Conservation (phyloP, 2,329 filamentous ascomycete species). For the Microcyclospora pomicola region DNA sequence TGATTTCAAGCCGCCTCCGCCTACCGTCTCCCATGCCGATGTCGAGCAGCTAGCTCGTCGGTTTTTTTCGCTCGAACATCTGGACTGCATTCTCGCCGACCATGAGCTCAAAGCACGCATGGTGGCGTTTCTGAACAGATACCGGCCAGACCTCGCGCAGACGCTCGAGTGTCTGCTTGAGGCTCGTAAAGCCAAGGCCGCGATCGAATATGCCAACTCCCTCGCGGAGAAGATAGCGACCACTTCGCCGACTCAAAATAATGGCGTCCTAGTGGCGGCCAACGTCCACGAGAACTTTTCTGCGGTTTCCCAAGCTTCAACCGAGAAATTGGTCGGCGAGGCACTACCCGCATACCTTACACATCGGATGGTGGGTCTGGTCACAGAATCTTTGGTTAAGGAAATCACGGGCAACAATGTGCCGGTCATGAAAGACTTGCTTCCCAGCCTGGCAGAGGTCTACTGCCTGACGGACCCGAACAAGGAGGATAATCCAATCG, state of each 20-base stretch:
- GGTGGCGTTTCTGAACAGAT: slow-evolving; percentile 26
- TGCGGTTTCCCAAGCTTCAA: slow-evolving; percentile 17
- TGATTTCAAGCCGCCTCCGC: slow-evolving; percentile 29
- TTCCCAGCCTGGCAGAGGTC: slow-evolving; percentile 30
- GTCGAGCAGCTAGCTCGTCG: slow-evolving; percentile 25
- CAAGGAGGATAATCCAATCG: slow-evolving; percentile 30
- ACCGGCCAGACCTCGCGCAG: slow-evolving; percentile 23
- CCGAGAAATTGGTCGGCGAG: slow-evolving; percentile 26
- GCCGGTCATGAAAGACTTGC: slow-evolving; percentile 27
- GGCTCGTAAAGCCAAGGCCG: slow-evolving; percentile 28
- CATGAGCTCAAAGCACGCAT: slow-evolving; percentile 23
- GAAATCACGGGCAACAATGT: slow-evolving; percentile 30
- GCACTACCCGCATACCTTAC: slow-evolving; percentile 31
- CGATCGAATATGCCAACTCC: slow-evolving; percentile 32
- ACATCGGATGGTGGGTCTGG: slow-evolving; percentile 25
- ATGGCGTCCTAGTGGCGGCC: slow-evolving; percentile 15
- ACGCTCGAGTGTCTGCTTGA: slow-evolving; percentile 27
- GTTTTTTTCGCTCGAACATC: slow-evolving; percentile 30
- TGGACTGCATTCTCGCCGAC: slow-evolving; percentile 29
- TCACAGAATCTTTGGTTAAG: slow-evolving; percentile 30
- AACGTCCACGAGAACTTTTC: slow-evolving; percentile 26
- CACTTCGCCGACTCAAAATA: too few relatives aligned
- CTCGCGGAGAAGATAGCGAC: slow-evolving; percentile 23
- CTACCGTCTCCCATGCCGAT: slow-evolving; percentile 15
- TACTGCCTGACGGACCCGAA: slow-evolving; percentile 33